Conservation (phyloP, 495 filamentous ascomycete genomes). For the Tuber melanosporum region DNA sequence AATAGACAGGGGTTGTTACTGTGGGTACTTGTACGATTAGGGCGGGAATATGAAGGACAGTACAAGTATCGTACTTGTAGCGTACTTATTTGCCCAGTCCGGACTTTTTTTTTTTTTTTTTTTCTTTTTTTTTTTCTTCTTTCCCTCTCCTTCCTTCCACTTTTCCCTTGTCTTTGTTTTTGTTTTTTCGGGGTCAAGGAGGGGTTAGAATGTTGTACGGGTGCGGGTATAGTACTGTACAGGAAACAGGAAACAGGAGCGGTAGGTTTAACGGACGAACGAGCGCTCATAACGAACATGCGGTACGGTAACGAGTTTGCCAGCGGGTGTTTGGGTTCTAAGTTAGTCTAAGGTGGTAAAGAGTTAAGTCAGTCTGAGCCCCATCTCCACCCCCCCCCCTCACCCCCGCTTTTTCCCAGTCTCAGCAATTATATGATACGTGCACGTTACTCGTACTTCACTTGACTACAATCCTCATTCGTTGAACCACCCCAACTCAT, state of each 20-base stretch:
- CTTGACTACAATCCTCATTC: not conserved
- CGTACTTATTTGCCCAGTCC: not conserved
- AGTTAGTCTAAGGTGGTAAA: not conserved
- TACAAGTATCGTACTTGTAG: not conserved
- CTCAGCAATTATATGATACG: not conserved
- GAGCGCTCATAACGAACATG: not conserved
- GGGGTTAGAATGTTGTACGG: not conserved
- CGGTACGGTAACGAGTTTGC: not conserved
- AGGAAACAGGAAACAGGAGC: not conserved
- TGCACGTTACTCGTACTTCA: not conserved
- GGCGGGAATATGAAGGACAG: not conserved
- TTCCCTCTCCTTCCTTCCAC: too few species aligned
- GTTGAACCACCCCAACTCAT: not conserved
- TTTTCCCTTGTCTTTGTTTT: too few species aligned
- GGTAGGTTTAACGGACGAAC: not conserved
- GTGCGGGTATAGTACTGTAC: not conserved
- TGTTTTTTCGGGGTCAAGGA: constrained; percentile 7
- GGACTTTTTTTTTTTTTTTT: not conserved
- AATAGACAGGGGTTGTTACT: not conserved
- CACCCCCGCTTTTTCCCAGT: not conserved
- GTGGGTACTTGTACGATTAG: not conserved
- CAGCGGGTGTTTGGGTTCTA: not conserved
- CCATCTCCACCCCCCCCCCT: not conserved
- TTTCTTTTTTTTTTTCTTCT: not conserved
- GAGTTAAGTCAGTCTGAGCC: not conserved